Conservation (phyloP, 192 early-diverging fungal species). For the Obelidium mucronatum region DNA sequence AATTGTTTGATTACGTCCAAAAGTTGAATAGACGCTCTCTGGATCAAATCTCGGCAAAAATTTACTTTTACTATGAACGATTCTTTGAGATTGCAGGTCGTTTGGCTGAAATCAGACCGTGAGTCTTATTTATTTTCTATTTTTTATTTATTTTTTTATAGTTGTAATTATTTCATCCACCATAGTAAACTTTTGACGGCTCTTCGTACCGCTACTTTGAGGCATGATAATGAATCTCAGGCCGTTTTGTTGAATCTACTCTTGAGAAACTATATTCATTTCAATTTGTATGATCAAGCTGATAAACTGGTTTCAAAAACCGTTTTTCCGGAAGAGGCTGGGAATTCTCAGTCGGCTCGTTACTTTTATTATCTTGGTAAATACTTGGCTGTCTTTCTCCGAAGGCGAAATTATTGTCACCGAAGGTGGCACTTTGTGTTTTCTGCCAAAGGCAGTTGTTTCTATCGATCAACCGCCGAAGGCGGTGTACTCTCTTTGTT, state of each 20-base stretch:
- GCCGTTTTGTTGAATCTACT: constrained; percentile 91
- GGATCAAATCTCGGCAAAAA: constrained; percentile 87
- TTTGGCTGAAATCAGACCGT: constrained; percentile 80
- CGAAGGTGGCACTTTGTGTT: no score
- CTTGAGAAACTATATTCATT: constrained; percentile 90
- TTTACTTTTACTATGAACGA: constrained; percentile 94
- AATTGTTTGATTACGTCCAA: constrained; percentile 69
- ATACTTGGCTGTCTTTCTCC: not conserved
- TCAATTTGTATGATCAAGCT: constrained; percentile 97
- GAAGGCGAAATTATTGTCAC: no score
- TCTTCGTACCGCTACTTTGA: constrained; percentile 90
- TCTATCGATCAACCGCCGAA: no score
- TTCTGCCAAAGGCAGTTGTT: no score
- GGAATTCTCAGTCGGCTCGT: constrained; percentile 92
- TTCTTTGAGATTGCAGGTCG: constrained; percentile 82
- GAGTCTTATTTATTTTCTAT: constrained; percentile 30
- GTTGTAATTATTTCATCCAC: not conserved
- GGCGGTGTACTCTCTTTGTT: no score
- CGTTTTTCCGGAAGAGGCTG: constrained; percentile 85
- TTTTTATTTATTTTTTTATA: no score
- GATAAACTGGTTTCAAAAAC: constrained; percentile 95
- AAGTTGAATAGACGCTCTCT: constrained; percentile 85
- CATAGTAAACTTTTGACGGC: constrained; percentile 76
- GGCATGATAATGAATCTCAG: constrained; percentile 91
- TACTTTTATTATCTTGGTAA: constrained; percentile 94